Evolutionary conservation across 1,284 basidiomycete genomes (phyloP), one percentile per base, ranked within the genome.

Genomic region (Porphyrellus sp.): DNA sequence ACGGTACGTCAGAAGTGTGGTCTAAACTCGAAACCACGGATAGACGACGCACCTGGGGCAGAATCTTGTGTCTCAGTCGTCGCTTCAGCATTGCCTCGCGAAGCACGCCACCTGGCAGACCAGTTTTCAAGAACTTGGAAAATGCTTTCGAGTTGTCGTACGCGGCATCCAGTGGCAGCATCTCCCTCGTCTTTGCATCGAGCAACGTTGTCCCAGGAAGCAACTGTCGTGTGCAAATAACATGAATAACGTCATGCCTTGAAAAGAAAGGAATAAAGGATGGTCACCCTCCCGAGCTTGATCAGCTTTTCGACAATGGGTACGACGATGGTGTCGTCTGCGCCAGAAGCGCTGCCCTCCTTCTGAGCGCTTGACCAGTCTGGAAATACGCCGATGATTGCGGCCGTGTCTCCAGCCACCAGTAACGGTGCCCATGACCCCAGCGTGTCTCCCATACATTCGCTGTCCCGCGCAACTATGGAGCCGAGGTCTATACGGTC

Each of bases 401-500:
- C 53, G 4, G 72, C 63, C 6, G 61, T 44, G 12, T 51, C 48
- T 8, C 55, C 63, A 0, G 33, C 47, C 2, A 57, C 56, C 3
- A 78, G 59, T 9, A 75, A 51, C 1, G 69, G 65, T 1, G 55
- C 54, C 76, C 76, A 78, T 4, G 53, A 44, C 1, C 21, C 50
- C 34, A 78, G 51, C 18, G 68, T 58, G 3, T 52, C 55, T 30
- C 44, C 31, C 16, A 72, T 46, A 6, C 67, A 65, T n/a, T 61
- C 61, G 21, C 67, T 66, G 23, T 72, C 64, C 2, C n/a, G n/a
- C n/a, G 37, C 71, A 13, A 74, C 24, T 12, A 70, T 62, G 46
- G 74, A 72, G 0, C 68, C 74, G 1, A 75, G 67, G 33, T 72
- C 64, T 39, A 78, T 67, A 6, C 76, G 69, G 56, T 77, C 70